Base-by-base conservation (phyloP, 2,329 filamentous ascomycete genomes). In the Zymoseptoria ardabiliae region DNA sequence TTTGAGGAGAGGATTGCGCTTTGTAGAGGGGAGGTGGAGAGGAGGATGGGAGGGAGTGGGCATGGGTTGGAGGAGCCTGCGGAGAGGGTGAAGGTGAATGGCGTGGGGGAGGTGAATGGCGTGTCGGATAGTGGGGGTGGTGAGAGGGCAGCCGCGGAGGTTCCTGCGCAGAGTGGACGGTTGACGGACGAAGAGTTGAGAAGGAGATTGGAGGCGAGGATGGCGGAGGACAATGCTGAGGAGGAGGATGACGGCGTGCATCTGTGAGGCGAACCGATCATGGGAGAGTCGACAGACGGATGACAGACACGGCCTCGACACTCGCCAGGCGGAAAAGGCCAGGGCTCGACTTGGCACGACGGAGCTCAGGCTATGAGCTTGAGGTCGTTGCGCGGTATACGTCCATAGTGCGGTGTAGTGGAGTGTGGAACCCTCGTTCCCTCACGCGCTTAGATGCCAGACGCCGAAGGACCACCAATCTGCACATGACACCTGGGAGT, bases 1-100 rank as follows among this genome's bases (percentile, higher is more conserved):
- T 88, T 90, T 82, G 77, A 81, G 62, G 82, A 85, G 74, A 79
- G 88, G 71, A 81, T 91, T 62, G 77, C 76, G 57, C 72, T 90
- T 54, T 77, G 91, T 62, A 82, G 80, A 64, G 75, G 70, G 50
- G 89, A 92, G 75, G 84, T 91, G 8, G 79, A 82, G 66, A 82
- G 85, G 72, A 76, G 84, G 35, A 45, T 45, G 62, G 83, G 83
- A 2, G 74, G 83, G 72, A 71, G 68, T 30, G 86, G 82, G 83
- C 74, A 68, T 51, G 35, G 35, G 17, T 45, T 45, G 35, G 35
- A 45, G 17, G 35, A 45, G 11, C 6, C 11, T 17, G 68, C 70
- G 28, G 66, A 65, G n/a, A n/a, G n/a, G n/a, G n/a, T n/a, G n/a
- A n/a, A n/a, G 45, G 67, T 65, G 20, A 65, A 61, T n/a, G 68